Evolutionary conservation across 2,329 filamentous ascomycete species (phyloP), one percentile per base, ranked within the genome.

Genomic region (Fusarium lyarnte): DNA sequence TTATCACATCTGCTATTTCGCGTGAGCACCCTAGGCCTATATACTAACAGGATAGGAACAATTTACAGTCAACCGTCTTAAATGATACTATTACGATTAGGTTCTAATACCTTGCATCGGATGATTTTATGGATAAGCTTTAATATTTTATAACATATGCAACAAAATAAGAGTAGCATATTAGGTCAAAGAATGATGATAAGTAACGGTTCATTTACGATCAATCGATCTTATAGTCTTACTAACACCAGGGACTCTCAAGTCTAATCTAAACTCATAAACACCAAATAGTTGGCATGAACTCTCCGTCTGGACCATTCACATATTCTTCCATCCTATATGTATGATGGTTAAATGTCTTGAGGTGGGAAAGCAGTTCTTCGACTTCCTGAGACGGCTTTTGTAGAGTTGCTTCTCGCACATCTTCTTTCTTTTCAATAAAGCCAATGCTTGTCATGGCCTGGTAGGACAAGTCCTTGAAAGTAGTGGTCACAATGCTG

Each of bases 1-100:
- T 19, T 23, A 2, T 13, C 16, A 33, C 11, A 23, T 13, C 1
- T 19, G 10, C 14, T 33, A 49, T 23, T 9, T 33, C 10, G 10
- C 3, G 27, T 21, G 6, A 49, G 17, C 21, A 49, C 14, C 5
- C 46, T 12, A 14, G 10, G 21, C 2, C 14, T 31, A 23, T 47
- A 14, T 7, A 17, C 14, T 6, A 31, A 17, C 5, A 3, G 25
- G 29, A n/a, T 6, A 5, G 21, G 16, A 13, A 13, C 0, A 31
- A 12, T 31, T 33, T 8, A 10, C 21, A 5, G 16, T 19, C 16
- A 10, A 23, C 8, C 11, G 4, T 13, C 16, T 33, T 23, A 25
- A 47, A 29, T n/a, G 4, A 11, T 8, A 21, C 19, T 12, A 5
- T 0, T 11, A n/a, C 29, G 6, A 17, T 31, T 2, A 31, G 21